phyloP scores from a whole-genome alignment of 108 stramenopile genomes.

The Fragilariopsis cylindrus region DNA sequence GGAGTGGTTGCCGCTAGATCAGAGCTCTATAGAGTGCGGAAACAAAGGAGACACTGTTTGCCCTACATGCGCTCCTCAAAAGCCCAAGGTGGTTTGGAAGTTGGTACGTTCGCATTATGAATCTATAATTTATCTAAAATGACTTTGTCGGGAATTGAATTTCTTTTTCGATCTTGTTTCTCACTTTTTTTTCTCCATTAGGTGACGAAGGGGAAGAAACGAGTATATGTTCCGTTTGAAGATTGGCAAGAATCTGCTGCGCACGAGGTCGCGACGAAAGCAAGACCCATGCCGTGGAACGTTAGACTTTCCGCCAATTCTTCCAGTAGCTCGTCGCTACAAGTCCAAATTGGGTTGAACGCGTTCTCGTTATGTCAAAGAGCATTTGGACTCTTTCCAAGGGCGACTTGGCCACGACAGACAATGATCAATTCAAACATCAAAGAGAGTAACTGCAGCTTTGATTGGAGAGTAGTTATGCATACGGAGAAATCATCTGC shows the following conservation, averaged over 20 bases:
- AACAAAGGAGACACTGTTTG: conserved; percentile 7
- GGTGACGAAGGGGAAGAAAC: neutral
- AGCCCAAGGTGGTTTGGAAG: conserved; percentile 29
- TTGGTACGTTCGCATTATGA: neutral
- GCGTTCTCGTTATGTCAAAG: conserved; percentile 24
- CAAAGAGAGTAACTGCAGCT: conserved; percentile 1
- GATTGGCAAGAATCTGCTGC: conserved; percentile 37
- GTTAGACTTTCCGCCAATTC: conserved; percentile 14
- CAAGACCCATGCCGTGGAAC: conserved; percentile 33
- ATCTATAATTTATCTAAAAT: too few species aligned
- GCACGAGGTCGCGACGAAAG: conserved; percentile 41
- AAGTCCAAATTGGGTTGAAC: conserved; percentile 32
- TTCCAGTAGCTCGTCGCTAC: conserved; percentile 1
- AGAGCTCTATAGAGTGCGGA: neutral
- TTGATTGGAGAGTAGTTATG: conserved; percentile 29
- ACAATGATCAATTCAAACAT: conserved; percentile 2
- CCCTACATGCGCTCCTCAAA: conserved; percentile 25
- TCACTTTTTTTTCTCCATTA: too few species aligned
- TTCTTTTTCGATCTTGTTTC: too few species aligned
- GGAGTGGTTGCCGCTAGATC: neutral
- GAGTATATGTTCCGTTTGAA: conserved; percentile 28
- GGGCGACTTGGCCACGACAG: conserved; percentile 3
- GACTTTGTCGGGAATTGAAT: too few species aligned
- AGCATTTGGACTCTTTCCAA: conserved; percentile 31
- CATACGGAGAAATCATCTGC: conserved; percentile 21